Conservation (phyloP, 805 yeast genomes). For the Zygosaccharomyces siamensis region DNA sequence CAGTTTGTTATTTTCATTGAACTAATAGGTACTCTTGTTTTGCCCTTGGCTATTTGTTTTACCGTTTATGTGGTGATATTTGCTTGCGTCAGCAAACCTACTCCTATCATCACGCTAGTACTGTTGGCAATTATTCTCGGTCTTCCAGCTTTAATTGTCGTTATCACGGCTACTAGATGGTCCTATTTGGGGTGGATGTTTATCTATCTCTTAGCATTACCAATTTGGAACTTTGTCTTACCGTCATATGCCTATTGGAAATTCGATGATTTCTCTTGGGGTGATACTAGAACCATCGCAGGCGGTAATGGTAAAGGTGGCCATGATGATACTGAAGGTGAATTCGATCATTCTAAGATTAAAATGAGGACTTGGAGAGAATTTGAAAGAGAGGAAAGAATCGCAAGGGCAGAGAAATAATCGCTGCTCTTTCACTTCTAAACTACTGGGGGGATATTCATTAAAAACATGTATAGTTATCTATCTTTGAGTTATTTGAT, state of each 20-base stretch:
- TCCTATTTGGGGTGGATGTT: constrained; percentile 75
- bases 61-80: constrained; percentile 72
- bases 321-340: constrained; percentile 54
- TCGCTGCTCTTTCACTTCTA: background rate
- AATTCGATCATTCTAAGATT: constrained; percentile 86
- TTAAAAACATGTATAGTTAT: constrained; percentile 1
- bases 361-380: constrained; percentile 94
- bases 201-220: constrained; percentile 72
- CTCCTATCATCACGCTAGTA: constrained; percentile 71
- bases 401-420: constrained; percentile 4
- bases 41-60: constrained; percentile 83
- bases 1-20: constrained; percentile 84
- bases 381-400: constrained; percentile 15
- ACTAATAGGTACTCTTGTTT: constrained; percentile 77
- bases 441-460: background rate
- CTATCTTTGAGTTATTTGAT: background rate
- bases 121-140: constrained; percentile 78
- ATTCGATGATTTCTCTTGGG: constrained; percentile 95
- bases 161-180: constrained; percentile 71
- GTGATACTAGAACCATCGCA: constrained; percentile 80
- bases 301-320: constrained; percentile 49
- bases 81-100: constrained; percentile 67
- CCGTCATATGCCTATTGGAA: constrained; percentile 91
- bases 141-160: constrained; percentile 75
- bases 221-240: constrained; percentile 88